These are phyloP conservation scores for Rhodotorula sp. DNA, from an alignment of 1,284 basidiomycete species.

Conservation along the genomic window DNA sequence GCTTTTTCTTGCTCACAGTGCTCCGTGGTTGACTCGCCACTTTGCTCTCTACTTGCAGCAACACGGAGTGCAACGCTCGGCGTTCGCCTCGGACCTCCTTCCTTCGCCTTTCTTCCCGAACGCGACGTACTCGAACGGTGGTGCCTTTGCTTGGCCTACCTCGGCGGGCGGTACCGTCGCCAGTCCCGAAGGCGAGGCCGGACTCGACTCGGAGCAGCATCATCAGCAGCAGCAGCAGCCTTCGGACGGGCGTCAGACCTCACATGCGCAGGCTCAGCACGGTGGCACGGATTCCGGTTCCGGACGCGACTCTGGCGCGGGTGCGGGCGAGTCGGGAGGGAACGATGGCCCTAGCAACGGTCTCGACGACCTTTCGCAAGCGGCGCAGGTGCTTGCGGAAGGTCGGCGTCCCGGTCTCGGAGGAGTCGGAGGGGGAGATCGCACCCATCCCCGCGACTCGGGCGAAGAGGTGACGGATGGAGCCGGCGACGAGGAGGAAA, in stretches of 20 bases:
- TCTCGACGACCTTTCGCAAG: not conserved
- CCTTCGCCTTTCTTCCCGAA: constrained; percentile 34
- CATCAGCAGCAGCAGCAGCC: not conserved
- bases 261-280: no score
- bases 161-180: not conserved
- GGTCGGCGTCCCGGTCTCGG: not conserved
- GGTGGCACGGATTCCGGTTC: no score
- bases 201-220: not conserved
- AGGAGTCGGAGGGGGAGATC: not conserved
- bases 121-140: not conserved
- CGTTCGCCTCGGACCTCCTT: constrained; percentile 34
- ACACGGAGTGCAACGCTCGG: constrained; percentile 9
- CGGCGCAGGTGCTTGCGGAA: not conserved
- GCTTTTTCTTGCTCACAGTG: no score
- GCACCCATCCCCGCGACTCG: not conserved
- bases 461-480: not conserved
- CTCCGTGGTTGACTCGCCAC: not conserved
- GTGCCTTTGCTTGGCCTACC: not conserved
- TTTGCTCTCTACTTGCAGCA: constrained; percentile 1
- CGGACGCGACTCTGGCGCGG: no score
- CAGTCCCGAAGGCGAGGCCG: not conserved
- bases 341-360: not conserved
- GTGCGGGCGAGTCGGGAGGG: no score
- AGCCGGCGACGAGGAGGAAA: not conserved
- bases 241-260: not conserved